These are phyloP conservation scores for Fusarium vanettenii DNA, from an alignment of 2,329 filamentous ascomycete species.

Conservation along the genomic window DNA sequence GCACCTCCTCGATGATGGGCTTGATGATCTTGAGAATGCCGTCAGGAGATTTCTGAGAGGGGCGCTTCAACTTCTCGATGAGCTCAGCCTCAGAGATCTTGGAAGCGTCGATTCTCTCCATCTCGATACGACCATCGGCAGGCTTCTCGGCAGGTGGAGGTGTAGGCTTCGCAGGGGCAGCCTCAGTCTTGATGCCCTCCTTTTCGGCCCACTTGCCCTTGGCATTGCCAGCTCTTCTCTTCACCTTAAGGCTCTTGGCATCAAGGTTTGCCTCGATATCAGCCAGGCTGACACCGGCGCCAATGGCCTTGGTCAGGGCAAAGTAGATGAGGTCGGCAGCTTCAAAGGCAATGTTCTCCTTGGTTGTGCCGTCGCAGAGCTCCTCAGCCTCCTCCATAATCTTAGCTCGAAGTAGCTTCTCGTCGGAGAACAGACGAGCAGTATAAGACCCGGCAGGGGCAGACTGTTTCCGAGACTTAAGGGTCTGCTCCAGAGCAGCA, in stretches of 20 bases:
- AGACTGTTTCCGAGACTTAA: slow-evolving; percentile 82
- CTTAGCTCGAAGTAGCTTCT: slow-evolving; percentile 90
- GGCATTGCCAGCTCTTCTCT: slow-evolving; percentile 90
- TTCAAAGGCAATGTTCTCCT: slow-evolving; percentile 90
- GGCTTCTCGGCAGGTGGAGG: slow-evolving; percentile 47
- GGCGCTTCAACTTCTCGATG: slow-evolving; percentile 81
- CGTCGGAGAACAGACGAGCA: slow-evolving; percentile 89
- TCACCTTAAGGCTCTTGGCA: slow-evolving; percentile 94
- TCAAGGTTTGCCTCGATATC: slow-evolving; percentile 95
- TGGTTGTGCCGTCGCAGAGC: slow-evolving; percentile 85
- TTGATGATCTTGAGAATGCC: slow-evolving; percentile 90
- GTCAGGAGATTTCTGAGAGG: slow-evolving; percentile 95
- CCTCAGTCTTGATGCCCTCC: slow-evolving; percentile 70
- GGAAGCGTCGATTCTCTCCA: slow-evolving; percentile 81
- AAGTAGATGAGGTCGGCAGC: slow-evolving; percentile 97
- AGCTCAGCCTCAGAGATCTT: slow-evolving; percentile 74
- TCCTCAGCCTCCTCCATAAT: slow-evolving; percentile 99
- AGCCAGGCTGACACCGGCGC: slow-evolving; percentile 84
- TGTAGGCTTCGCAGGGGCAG: slow-evolving; percentile 50
- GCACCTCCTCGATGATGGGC: slow-evolving; percentile 92
- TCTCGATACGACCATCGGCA: slow-evolving; percentile 72
- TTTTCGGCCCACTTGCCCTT: slow-evolving; percentile 94
- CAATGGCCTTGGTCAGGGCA: slow-evolving; percentile 88
- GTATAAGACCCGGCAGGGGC: slow-evolving; percentile 95
- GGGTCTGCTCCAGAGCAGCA: slow-evolving; percentile 85